A percentile compares a stretch with the other conserved stretches of the same genome.
phyloP scores from a whole-genome alignment of 768 basidiomycete genomes.

The Mrakia frigida region DNA sequence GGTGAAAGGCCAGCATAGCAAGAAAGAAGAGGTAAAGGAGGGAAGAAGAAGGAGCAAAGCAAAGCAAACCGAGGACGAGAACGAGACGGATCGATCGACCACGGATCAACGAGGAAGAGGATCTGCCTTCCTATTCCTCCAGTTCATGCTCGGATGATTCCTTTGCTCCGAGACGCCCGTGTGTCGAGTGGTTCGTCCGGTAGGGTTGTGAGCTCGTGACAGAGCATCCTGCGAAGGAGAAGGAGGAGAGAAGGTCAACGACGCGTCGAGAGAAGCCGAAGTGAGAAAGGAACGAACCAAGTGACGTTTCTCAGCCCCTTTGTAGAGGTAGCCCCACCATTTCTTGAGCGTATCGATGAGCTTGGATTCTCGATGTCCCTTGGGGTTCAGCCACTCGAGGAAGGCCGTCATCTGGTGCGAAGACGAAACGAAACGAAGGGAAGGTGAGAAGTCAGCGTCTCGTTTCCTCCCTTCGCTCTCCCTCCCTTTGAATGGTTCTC shows the following conservation, averaged over 20 bases:
- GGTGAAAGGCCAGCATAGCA: background rate
- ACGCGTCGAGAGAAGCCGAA: background rate
- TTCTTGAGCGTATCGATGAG: slow-evolving; percentile 70
- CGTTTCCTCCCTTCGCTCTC: too few relatives aligned
- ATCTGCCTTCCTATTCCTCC: slow-evolving; percentile 28
- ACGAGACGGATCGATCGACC: too few relatives aligned
- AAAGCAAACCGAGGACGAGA: too few relatives aligned
- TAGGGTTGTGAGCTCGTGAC: background rate
- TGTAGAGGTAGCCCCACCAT: slow-evolving; percentile 76
- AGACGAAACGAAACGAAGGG: slow-evolving; percentile 32
- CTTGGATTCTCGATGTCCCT: slow-evolving; percentile 80
- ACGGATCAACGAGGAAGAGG: slow-evolving; percentile 13
- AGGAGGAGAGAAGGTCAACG: too few relatives aligned
- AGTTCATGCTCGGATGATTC: slow-evolving; percentile 25
- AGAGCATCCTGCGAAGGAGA: background rate
- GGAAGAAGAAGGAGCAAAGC: too few relatives aligned
- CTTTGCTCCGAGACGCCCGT: slow-evolving; percentile 1
- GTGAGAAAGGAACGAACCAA: slow-evolving; percentile 53
- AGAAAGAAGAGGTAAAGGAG: too few relatives aligned
- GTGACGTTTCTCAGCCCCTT: slow-evolving; percentile 68
- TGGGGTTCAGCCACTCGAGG: slow-evolving; percentile 82
- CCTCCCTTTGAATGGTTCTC: too few relatives aligned
- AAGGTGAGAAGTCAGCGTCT: slow-evolving; percentile 7
- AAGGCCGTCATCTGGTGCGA: slow-evolving; percentile 69
- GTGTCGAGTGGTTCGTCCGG: slow-evolving; percentile 9